These are phyloP conservation scores for Carex parvula DNA, from an alignment of 176 grass and related monocot species.

Conservation along the genomic window DNA sequence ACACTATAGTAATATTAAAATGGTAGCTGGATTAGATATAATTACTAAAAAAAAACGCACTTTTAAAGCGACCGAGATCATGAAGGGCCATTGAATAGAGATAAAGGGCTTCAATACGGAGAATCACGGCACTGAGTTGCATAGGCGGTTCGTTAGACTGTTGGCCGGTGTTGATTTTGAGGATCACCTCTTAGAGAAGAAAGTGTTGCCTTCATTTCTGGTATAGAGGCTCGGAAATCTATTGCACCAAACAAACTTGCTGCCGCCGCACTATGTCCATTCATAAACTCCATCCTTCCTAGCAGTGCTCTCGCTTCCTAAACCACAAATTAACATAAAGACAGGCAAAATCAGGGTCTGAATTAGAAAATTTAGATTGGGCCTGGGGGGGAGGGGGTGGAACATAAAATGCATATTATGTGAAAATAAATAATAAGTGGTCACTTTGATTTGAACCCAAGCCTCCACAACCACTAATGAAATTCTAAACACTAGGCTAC, in stretches of 20 bases:
- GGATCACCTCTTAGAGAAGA: slow-evolving; percentile 62
- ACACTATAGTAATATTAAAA: slow-evolving; percentile 12
- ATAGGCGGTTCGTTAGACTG: slow-evolving; percentile 56
- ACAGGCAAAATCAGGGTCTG: neutral
- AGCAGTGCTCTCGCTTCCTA: slow-evolving; percentile 97
- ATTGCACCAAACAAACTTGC: slow-evolving; percentile 82
- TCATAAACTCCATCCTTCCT: slow-evolving; percentile 90
- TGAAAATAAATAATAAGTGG: no score
- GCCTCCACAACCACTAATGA: no score
- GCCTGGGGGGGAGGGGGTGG: no score
- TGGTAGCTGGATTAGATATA: neutral
- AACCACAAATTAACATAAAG: slow-evolving; percentile 29
- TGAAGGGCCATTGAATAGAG: slow-evolving; percentile 83
- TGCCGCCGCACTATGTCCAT: slow-evolving; percentile 84
- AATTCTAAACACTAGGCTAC: no score
- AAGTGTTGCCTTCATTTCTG: slow-evolving; percentile 79
- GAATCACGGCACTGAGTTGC: slow-evolving; percentile 74
- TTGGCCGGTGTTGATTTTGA: slow-evolving; percentile 42
- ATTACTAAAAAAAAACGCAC: slow-evolving; percentile 32
- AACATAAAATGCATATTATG: no score
- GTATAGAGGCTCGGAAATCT: slow-evolving; percentile 64
- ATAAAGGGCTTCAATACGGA: slow-evolving; percentile 87
- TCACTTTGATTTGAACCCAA: no score
- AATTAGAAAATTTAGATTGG: no score
- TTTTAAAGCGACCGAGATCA: slow-evolving; percentile 90